A percentile compares a stretch with the other conserved stretches of the same genome.
Evolutionary conservation across 2,329 filamentous ascomycete genomes (phyloP).

Genomic region (Zalaria obscura): DNA sequence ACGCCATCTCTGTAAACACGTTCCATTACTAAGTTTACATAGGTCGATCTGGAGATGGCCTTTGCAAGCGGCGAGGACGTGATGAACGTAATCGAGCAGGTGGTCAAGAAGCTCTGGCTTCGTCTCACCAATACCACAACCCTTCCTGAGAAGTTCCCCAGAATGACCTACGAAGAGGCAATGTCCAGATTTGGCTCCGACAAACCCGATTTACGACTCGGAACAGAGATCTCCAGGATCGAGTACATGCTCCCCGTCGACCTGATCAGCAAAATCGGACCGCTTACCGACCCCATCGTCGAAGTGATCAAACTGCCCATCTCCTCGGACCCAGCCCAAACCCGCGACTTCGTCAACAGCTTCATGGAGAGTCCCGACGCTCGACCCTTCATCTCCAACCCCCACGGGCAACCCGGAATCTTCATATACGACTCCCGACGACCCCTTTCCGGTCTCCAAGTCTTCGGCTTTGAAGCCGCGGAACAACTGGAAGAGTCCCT

Average conservation of each 20-base stretch:
- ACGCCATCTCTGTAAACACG: background rate
- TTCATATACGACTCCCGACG: constrained; percentile 61
- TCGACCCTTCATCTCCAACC: constrained; percentile 48
- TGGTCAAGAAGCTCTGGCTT: constrained; percentile 43
- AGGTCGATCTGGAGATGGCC: constrained; percentile 88
- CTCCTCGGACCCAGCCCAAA: constrained; percentile 35
- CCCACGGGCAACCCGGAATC: constrained; percentile 65
- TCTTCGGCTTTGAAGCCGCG: constrained; percentile 60
- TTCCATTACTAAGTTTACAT: background rate
- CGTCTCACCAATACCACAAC: constrained; percentile 30
- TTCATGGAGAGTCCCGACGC: constrained; percentile 57
- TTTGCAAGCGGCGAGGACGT: constrained; percentile 63
- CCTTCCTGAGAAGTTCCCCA: constrained; percentile 34
- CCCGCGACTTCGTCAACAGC: constrained; percentile 45
- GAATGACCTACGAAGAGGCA: constrained; percentile 58
- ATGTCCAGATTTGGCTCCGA: constrained; percentile 77
- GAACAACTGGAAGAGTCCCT: constrained; percentile 41
- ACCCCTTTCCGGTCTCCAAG: constrained; percentile 62
- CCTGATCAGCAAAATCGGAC: constrained; percentile 62
- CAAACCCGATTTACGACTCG: constrained; percentile 78
- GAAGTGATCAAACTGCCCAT: constrained; percentile 60
- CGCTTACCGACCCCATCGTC: constrained; percentile 52
- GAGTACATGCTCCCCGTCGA: constrained; percentile 47
- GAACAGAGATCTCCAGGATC: constrained; percentile 50
- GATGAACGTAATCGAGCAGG: constrained; percentile 41